Evolutionary conservation across 139 green algal genomes (phyloP), one percentile per base, ranked within the genome.

Genomic region (Mychonastes homosphaera): DNA sequence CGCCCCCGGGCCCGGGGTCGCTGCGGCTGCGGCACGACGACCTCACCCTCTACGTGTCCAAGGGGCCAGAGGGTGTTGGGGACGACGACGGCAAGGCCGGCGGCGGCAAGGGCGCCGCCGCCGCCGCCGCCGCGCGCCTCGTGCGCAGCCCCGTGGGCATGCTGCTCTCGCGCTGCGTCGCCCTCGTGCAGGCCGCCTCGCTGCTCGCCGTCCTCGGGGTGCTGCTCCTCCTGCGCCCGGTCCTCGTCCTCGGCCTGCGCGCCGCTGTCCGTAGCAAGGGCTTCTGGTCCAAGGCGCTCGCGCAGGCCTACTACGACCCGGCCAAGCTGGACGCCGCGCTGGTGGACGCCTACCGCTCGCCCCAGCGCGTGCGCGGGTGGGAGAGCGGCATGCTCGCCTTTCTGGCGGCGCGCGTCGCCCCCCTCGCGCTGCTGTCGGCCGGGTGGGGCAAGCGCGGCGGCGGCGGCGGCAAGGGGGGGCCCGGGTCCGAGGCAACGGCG

Each of bases 311-410:
- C 70, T 74, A 76, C 48, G 57, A 78, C 51, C 39, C 63, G 27
- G 27, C 24, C 33, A 63, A 70, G 58, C 53, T 76, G 19, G 43
- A 52, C 3, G 36, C 39, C 6, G 54, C 69, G 49, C 52, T 82
- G 12, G 70, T 92, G 13, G 76, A 94, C 54, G 64, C 53, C 1
- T 94, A 94, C 67, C 71, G 85, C 2, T 23, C 81, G 52, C 79
- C 79, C 6, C 75, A 87, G 64, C 76, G 91, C 45, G 77, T 91
- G 30, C 49, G 53, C 0, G 84, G 84, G 32, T 94, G 83, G 84
- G 86, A 94, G 56, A 29, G 24, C 21, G 84, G 84, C 30, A 72
- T 91, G 62, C 47, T 85, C 9, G 50, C 58, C 28, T 86, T 92
- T 62, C 64, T 89, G 43, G 30, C 55, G 5, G 79, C 79, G 26